Conservation (phyloP, 169 alveolate genomes). For the Plasmodium adleri region DNA sequence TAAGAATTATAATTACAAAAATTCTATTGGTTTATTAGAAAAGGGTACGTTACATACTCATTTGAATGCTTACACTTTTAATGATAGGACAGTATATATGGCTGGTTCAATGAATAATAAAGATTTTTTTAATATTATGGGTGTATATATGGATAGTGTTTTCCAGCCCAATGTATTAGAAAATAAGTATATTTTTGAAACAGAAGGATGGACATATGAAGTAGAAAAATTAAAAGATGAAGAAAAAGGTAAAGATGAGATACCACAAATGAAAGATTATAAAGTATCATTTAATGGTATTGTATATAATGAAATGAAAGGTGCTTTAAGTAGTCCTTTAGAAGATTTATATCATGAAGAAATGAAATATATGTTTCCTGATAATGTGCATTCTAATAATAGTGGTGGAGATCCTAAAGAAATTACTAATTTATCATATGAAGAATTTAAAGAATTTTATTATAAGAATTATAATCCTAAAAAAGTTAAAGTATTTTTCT, state of each 20-base stretch:
- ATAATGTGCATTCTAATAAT: conserved; percentile 84
- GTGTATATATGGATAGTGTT: conserved; percentile 89
- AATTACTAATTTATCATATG: conserved; percentile 86
- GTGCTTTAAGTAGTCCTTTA: conserved; percentile 76
- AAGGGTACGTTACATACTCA: conserved; percentile 89
- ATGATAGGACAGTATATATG: conserved; percentile 91
- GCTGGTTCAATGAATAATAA: conserved; percentile 88
- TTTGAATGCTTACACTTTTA: conserved; percentile 90
- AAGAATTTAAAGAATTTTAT: conserved; percentile 84
- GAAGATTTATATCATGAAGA: conserved; percentile 67
- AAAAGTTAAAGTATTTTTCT: conserved; percentile 86
- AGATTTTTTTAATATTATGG: conserved; percentile 86
- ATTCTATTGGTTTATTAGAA: conserved; percentile 86
- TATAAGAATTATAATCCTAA: conserved; percentile 87
- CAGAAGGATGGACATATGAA: conserved; percentile 92
- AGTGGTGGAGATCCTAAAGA: conserved; percentile 92
- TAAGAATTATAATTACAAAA: conserved; percentile 86
- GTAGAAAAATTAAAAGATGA: conserved; percentile 76
- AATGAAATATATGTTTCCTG: conserved; percentile 74
- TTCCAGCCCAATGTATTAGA: conserved; percentile 85
- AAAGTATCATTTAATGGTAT: conserved; percentile 82
- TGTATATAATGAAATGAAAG: conserved; percentile 85
- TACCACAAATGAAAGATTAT: conserved; percentile 79
- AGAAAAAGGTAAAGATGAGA: conserved; percentile 24
- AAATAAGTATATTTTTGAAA: conserved; percentile 81